These are phyloP conservation scores for Cystoderma amianthinum DNA, from an alignment of 768 basidiomycete genomes.

Conservation along the genomic window DNA sequence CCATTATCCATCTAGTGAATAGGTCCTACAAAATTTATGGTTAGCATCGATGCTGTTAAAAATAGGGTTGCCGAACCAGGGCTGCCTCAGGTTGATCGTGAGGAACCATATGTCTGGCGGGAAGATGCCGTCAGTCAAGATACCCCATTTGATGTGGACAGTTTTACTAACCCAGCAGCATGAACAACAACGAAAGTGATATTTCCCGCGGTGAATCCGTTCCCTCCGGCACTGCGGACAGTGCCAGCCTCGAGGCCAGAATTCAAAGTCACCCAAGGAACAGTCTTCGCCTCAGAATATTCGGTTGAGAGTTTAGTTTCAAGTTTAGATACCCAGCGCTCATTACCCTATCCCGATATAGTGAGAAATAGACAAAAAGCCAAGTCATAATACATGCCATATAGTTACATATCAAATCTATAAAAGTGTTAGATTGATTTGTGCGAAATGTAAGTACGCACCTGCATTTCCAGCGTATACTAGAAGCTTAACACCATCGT, in stretches of 20 bases:
- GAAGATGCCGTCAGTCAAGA: constrained; percentile 2
- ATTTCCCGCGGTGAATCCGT: constrained; percentile 67
- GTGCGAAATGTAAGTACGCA: constrained; percentile 22
- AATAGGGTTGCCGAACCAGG: constrained; percentile 40
- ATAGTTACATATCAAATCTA: too few species aligned
- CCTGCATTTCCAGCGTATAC: constrained; percentile 88
- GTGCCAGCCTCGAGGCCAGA: constrained; percentile 56
- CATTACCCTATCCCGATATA: constrained; percentile 81
- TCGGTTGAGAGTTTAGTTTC: constrained; percentile 56
- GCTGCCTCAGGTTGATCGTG: constrained; percentile 87
- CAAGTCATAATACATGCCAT: too few species aligned
- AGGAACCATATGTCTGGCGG: constrained; percentile 78
- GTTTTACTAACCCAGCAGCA: constrained; percentile 61
- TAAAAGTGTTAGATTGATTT: too few species aligned
- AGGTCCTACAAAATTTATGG: constrained; percentile 35
- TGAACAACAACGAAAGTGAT: constrained; percentile 74
- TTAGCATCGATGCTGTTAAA: background rate
- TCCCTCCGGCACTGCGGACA: constrained; percentile 64
- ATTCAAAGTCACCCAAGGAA: constrained; percentile 49
- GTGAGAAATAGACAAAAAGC: too few species aligned
- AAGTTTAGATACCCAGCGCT: constrained; percentile 65
- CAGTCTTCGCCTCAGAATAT: constrained; percentile 40
- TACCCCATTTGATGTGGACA: constrained; percentile 3
- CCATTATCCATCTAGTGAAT: constrained; percentile 41
- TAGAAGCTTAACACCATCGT: constrained; percentile 76